Conservation (phyloP, 192 early-diverging fungal genomes). For the Backusella macrospora region DNA sequence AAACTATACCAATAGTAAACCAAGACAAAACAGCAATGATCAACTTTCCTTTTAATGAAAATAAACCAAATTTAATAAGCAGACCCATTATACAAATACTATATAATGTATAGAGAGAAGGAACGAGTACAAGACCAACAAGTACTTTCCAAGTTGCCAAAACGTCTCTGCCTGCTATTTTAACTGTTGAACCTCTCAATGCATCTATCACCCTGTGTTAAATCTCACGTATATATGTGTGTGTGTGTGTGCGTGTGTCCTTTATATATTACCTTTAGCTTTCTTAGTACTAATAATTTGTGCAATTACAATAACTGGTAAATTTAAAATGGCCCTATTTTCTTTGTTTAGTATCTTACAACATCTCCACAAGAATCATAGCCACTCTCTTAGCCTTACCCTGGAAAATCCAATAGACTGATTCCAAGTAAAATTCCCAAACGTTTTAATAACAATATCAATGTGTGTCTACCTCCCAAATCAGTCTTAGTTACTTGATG, state of each 20-base stretch:
- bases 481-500: conserved; percentile 91
- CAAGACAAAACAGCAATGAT: conserved; percentile 14
- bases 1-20: conserved; percentile 40
- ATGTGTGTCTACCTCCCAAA: conserved; percentile 65
- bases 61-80: conserved; percentile 21
- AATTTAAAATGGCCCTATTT: conserved; percentile 55
- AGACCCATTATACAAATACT: conserved; percentile 60
- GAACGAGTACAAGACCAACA: conserved; percentile 75
- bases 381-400: conserved; percentile 48
- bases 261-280: conserved; percentile 46
- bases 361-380: background rate
- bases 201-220: conserved; percentile 59
- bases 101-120: conserved; percentile 72
- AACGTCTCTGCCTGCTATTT: conserved; percentile 93
- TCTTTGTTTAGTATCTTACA: background rate
- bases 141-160: conserved; percentile 95
- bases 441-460: conserved; percentile 71
- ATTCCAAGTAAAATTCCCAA: conserved; percentile 67
- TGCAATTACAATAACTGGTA: conserved; percentile 57
- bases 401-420: conserved; percentile 81
- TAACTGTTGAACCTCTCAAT: conserved; percentile 84
- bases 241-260: too few species aligned
- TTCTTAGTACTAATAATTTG: conserved; percentile 55
- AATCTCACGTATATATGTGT: too few species aligned
- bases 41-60: conserved; percentile 38